Percentiles rank a stretch among this genome's conserved stretches.
Evolutionary conservation across 2,329 filamentous ascomycete genomes (phyloP).

Genomic region (Aureobasidium sp.): DNA sequence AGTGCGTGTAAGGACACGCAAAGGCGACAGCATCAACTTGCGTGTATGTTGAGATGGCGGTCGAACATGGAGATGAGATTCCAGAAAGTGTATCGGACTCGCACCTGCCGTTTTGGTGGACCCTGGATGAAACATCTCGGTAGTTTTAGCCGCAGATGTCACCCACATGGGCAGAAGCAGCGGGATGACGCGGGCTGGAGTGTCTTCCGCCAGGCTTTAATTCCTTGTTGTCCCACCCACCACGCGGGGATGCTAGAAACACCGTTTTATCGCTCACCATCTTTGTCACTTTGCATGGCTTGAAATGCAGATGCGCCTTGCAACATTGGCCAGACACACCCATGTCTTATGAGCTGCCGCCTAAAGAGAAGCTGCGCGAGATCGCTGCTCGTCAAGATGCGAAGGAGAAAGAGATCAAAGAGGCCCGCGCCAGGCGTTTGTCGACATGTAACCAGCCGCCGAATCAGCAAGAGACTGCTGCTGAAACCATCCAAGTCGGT

Average conservation of each 20-base stretch:
- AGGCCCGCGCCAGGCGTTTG: constrained; percentile 1
- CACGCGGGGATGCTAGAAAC: background rate
- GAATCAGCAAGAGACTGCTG: constrained; percentile 21
- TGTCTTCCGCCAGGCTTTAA: background rate
- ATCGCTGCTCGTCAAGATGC: constrained; percentile 27
- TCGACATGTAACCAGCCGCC: constrained; percentile 4
- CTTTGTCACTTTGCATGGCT: background rate
- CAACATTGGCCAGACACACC: background rate
- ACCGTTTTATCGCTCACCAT: background rate
- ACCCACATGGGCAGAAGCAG: background rate
- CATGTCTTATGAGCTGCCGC: constrained; percentile 18
- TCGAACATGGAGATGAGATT: background rate
- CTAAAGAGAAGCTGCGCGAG: constrained; percentile 24
- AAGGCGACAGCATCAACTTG: constrained; percentile 8
- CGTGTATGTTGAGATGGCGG: background rate
- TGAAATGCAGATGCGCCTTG: background rate
- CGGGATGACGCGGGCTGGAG: background rate
- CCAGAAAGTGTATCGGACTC: background rate
- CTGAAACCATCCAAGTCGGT: constrained; percentile 22
- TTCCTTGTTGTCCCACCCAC: background rate
- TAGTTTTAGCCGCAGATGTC: background rate
- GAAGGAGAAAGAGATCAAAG: constrained; percentile 18
- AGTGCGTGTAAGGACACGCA: background rate
- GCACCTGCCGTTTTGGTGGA: background rate
- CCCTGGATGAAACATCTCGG: background rate